Base-by-base conservation (phyloP, 176 grass and related monocot genomes). In the Oryza rufipogon region DNA sequence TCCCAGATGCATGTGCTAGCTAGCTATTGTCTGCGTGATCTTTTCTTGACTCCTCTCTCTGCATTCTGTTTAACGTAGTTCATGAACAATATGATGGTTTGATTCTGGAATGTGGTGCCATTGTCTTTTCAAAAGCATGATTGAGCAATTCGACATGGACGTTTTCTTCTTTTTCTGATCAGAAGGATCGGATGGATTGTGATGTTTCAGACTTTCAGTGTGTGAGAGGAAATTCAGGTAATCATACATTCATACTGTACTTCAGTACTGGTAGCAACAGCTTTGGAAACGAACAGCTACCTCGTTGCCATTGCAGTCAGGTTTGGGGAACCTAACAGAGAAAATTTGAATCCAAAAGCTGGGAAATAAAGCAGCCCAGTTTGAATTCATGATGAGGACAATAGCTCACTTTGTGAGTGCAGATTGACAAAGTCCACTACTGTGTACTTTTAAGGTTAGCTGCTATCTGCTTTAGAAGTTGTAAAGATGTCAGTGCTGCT, bases 301-400 rank as follows among this genome's bases (percentile, higher is more conserved):
- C 68, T 45, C 34, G 70, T 63, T 75, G 74, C 16, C 34, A 56
- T 68, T 65, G 58, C 23, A 44, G 4, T 67, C 81, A 73, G 58
- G 60, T 68, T 60, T 88, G 69, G 46, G 39, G 47, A 68, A 66
- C 81, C 87, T 63, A 84, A 39, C 48, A 14, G 7, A 69, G 71
- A 80, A 41, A 61, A 19, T 76, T 85, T 26, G 30, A 69, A 85
- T 70, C 64, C 48, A 46, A 80, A 80, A 85, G 64, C 49, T 52
- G 52, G 36, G 68, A 34, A 45, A 74, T 32, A 38, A 76, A 56
- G 80, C 28, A 20, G 0, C 45, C 32, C 22, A 16, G 42, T 83
- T 88, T 83, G 80, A 66, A 88, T 66, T 17, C 12, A 17, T 11
- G 17, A 17, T 25, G 23, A 71, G n/a, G 19, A 0, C 51, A 38